phyloP scores from a whole-genome alignment of 2,329 filamentous ascomycete genomes.

The Diaporthe australafricana region DNA sequence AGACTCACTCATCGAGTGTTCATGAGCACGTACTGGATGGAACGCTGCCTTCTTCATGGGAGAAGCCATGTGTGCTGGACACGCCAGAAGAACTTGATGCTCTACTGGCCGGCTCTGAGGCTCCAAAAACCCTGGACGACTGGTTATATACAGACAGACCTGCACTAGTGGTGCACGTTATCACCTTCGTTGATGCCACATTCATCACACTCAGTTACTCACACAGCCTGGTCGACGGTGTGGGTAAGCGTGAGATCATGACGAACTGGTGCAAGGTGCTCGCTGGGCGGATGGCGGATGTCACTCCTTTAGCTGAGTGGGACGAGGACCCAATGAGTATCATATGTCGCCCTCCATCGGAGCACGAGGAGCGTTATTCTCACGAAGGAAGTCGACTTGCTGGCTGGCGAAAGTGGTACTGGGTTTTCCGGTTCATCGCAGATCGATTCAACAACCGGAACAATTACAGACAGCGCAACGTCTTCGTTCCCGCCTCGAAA shows the following conservation, averaged over 20 bases:
- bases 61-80: constrained; percentile 44
- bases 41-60: constrained; percentile 48
- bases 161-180: constrained; percentile 59
- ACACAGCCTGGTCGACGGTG: constrained; percentile 60
- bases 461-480: constrained; percentile 12
- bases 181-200: constrained; percentile 61
- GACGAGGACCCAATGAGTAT: constrained; percentile 50
- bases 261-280: constrained; percentile 59
- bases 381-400: constrained; percentile 42
- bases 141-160: constrained; percentile 56
- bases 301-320: constrained; percentile 49
- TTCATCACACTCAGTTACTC: constrained; percentile 58
- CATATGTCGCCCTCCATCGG: neutral
- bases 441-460: constrained; percentile 17
- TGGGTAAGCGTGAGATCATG: constrained; percentile 56
- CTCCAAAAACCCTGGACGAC: constrained; percentile 50
- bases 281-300: constrained; percentile 53
- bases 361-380: constrained; percentile 42
- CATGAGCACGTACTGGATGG: constrained; percentile 53
- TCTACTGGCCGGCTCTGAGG: constrained; percentile 41
- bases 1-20: constrained; percentile 48
- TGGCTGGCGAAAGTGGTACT: constrained; percentile 36
- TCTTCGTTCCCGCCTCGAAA: constrained; percentile 14
- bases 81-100: constrained; percentile 42
- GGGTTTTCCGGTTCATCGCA: constrained; percentile 17